phyloP scores from a whole-genome alignment of 108 stramenopile genomes.

The Nannochloropsis salina region DNA sequence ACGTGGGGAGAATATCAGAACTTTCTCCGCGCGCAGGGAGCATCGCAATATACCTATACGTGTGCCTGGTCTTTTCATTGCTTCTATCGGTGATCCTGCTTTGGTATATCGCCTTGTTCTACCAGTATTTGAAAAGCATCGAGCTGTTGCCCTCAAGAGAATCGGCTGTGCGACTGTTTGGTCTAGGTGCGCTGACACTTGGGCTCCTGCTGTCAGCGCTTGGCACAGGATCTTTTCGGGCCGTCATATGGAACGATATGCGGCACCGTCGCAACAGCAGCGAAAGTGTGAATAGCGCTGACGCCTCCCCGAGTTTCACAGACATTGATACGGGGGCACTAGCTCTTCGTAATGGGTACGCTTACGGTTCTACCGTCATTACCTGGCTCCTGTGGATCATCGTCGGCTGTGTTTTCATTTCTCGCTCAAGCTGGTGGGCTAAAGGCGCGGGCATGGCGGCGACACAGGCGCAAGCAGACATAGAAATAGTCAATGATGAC shows the following conservation, averaged over 20 bases:
- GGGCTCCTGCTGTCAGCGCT: neutral
- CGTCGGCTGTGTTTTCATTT: neutral
- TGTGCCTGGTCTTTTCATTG: neutral
- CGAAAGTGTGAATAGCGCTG: neutral
- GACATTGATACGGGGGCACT: neutral
- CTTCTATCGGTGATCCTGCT: neutral
- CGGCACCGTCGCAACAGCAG: neutral
- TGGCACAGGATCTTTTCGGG: neutral
- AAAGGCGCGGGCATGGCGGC: neutral
- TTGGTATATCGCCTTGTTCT: neutral
- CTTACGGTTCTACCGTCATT: neutral
- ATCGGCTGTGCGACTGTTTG: neutral
- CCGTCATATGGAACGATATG: constrained; percentile 3
- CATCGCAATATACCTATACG: neutral
- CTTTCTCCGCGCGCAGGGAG: neutral
- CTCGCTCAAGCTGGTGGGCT: neutral
- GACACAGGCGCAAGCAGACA: neutral
- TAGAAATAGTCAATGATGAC: too few species aligned
- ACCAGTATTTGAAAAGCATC: neutral
- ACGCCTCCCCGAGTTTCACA: neutral
- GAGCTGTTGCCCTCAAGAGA: neutral
- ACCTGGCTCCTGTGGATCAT: neutral
- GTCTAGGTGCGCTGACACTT: neutral
- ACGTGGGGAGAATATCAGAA: neutral
- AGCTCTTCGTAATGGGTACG: neutral